Percentiles rank a stretch among this genome's conserved stretches.
phyloP scores from a whole-genome alignment of 148 eudicot species.

The Spergularia bocconei region DNA sequence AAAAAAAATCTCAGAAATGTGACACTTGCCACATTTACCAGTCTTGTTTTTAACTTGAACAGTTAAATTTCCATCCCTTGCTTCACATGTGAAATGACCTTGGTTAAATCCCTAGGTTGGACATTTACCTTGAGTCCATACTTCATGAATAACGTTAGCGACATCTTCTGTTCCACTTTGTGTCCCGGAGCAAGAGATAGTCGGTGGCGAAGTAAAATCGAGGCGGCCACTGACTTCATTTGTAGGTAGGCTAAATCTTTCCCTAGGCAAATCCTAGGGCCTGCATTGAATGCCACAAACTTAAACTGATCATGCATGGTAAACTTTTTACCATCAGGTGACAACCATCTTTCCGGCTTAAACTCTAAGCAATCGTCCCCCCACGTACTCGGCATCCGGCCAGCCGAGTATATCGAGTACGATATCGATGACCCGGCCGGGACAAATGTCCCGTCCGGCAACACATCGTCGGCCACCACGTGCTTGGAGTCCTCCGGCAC shows the following conservation, averaged over 20 bases:
- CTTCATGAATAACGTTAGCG: constrained; percentile 88
- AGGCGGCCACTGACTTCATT: constrained; percentile 86
- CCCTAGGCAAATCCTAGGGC: constrained; percentile 80
- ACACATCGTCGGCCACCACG: constrained; percentile 64
- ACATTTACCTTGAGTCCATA: constrained; percentile 72
- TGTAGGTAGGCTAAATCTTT: constrained; percentile 83
- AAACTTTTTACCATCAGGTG: constrained; percentile 45
- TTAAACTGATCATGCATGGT: constrained; percentile 58
- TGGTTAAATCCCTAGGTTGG: constrained; percentile 51
- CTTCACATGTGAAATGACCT: constrained; percentile 27
- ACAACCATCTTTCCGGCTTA: constrained; percentile 78
- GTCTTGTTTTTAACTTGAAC: not conserved
- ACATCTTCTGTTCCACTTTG: constrained; percentile 89
- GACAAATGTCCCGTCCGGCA: constrained; percentile 90
- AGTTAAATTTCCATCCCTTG: constrained; percentile 14
- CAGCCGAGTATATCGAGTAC: constrained; percentile 84
- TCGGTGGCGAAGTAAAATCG: constrained; percentile 70
- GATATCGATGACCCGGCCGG: constrained; percentile 85
- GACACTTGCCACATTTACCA: not conserved
- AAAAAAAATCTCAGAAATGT: not conserved
- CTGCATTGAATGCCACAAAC: constrained; percentile 88
- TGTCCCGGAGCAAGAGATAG: constrained; percentile 54
- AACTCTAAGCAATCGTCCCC: constrained; percentile 80
- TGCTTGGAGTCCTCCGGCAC: constrained; percentile 97
- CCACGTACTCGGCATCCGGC: constrained; percentile 80